Conservation (phyloP, 371 early-diverging fungal genomes). For the Mucor velutinosus region DNA sequence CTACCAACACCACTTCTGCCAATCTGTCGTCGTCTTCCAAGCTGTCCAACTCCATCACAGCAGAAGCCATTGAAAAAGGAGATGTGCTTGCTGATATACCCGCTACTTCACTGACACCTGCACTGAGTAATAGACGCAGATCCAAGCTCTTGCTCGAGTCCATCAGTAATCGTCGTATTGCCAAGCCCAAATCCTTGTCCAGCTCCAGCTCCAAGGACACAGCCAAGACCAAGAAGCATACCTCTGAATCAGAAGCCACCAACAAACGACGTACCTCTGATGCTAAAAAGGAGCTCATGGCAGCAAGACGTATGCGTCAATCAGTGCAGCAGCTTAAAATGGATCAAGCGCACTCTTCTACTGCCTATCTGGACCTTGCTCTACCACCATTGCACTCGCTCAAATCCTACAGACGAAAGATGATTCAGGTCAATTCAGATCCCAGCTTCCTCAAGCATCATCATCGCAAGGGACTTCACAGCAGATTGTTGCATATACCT, state of each 20-base stretch:
- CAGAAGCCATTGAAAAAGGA: constrained; percentile 20
- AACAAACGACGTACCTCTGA: constrained; percentile 15
- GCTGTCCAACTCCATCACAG: constrained; percentile 10
- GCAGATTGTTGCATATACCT: neutral
- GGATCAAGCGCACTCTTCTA: constrained; percentile 28
- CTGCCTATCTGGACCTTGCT: constrained; percentile 47
- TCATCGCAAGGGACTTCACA: constrained; percentile 5
- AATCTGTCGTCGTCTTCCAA: constrained; percentile 4
- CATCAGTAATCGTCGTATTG: constrained; percentile 26
- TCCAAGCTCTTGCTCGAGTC: constrained; percentile 20
- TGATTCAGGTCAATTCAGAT: constrained; percentile 21
- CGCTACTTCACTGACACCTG: neutral
- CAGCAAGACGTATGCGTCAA: constrained; percentile 18
- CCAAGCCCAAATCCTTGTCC: neutral
- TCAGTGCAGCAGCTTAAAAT: constrained; percentile 23
- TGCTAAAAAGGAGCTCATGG: constrained; percentile 24
- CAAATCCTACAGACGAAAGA: constrained; percentile 20
- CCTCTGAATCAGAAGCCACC: constrained; percentile 13
- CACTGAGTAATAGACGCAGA: constrained; percentile 3
- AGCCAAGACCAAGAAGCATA: neutral
- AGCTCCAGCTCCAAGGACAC: neutral
- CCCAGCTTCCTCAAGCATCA: constrained; percentile 5
- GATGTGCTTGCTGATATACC: constrained; percentile 6
- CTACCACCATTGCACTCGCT: constrained; percentile 27
- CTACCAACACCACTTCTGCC: neutral